These are phyloP conservation scores for Ormosia emarginata DNA, from an alignment of 306 rosid genomes.

Conservation along the genomic window DNA sequence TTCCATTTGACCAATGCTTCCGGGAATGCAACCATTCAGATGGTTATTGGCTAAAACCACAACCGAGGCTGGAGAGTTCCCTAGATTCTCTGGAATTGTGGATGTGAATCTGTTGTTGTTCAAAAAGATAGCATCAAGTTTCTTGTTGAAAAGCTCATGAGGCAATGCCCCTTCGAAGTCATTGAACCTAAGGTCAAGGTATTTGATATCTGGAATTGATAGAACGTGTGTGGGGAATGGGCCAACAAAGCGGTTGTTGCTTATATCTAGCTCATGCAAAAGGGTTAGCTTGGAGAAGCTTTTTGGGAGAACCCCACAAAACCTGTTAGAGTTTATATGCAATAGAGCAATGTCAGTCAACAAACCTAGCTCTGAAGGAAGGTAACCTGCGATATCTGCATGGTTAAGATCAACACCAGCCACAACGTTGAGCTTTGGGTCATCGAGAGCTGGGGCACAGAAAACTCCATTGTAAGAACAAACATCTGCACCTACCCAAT, in stretches of 20 bases:
- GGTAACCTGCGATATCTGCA: slow-evolving; percentile 76
- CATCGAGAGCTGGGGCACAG: slow-evolving; percentile 54
- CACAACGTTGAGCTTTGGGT: slow-evolving; percentile 46
- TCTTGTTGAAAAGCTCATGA: slow-evolving; percentile 38
- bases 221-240: slow-evolving; percentile 52
- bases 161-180: slow-evolving; percentile 75
- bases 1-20: slow-evolving; percentile 56
- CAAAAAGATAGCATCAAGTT: slow-evolving; percentile 51
- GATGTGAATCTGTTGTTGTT: slow-evolving; percentile 62
- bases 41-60: slow-evolving; percentile 56
- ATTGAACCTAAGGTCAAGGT: slow-evolving; percentile 63
- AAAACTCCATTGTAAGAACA: slow-evolving; percentile 67
- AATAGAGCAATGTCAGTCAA: slow-evolving; percentile 59
- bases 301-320: slow-evolving; percentile 69
- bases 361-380: slow-evolving; percentile 62
- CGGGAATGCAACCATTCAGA: slow-evolving; percentile 58
- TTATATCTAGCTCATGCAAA: slow-evolving; percentile 57
- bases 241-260: slow-evolving; percentile 84
- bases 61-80: slow-evolving; percentile 51
- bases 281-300: slow-evolving; percentile 46
- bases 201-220: slow-evolving; percentile 33
- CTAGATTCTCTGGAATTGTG: slow-evolving; percentile 56
- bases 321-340: slow-evolving; percentile 73
- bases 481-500: slow-evolving; percentile 73
- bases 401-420: slow-evolving; percentile 79